phyloP scores from a whole-genome alignment of 192 early-diverging fungal genomes.

The Umbelopsis sp. region DNA sequence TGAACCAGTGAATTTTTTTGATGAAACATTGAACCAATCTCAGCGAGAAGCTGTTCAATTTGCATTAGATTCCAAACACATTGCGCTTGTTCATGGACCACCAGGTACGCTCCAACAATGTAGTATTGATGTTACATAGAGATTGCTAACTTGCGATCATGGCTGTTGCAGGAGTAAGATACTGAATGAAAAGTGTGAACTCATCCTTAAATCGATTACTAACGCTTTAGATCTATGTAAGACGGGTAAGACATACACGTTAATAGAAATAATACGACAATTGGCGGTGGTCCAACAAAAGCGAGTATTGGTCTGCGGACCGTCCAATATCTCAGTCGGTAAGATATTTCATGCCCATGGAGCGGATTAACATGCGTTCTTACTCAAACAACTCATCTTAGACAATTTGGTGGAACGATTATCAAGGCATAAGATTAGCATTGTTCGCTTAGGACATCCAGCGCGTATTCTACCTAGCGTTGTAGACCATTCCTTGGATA shows the following conservation, averaged over 20 bases:
- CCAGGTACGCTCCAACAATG: slow-evolving; percentile 48
- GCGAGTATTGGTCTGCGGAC: slow-evolving; percentile 85
- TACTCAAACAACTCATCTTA: slow-evolving; percentile 19
- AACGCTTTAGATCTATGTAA: slow-evolving; percentile 16
- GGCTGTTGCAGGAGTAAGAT: slow-evolving; percentile 19
- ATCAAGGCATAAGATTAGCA: slow-evolving; percentile 53
- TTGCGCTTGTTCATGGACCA: slow-evolving; percentile 84
- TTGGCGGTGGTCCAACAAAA: slow-evolving; percentile 56
- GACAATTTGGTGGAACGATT: slow-evolving; percentile 89
- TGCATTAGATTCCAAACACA: slow-evolving; percentile 60
- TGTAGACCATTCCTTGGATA: slow-evolving; percentile 70
- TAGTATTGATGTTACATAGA: neutral
- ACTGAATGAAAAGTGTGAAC: neutral
- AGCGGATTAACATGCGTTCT: neutral
- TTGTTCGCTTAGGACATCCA: slow-evolving; percentile 86
- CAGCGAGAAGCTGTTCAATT: slow-evolving; percentile 73
- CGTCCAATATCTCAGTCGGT: slow-evolving; percentile 87
- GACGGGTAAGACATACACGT: slow-evolving; percentile 88
- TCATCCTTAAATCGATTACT: too few relatives aligned
- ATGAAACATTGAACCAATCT: slow-evolving; percentile 66
- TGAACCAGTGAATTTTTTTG: slow-evolving; percentile 45
- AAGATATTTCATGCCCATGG: slow-evolving; percentile 7
- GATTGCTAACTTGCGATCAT: neutral
- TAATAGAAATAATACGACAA: slow-evolving; percentile 86
- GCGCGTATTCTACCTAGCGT: slow-evolving; percentile 76